Evolutionary conservation across 2,329 filamentous ascomycete genomes (phyloP).

Genomic region (Neophaeococcomyces aloes): DNA sequence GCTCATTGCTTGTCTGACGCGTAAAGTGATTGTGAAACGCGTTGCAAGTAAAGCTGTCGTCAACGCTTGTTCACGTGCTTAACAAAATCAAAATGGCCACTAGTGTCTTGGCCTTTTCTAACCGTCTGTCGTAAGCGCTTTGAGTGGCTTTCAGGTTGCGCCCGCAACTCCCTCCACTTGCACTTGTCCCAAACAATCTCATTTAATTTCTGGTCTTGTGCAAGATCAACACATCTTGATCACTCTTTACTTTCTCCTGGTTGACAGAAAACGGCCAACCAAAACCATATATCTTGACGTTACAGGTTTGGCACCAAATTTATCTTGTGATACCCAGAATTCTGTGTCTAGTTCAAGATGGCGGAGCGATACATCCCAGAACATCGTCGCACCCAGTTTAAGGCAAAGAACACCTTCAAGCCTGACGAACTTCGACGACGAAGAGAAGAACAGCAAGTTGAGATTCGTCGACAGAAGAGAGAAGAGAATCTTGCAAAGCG

Average conservation of each 20-base stretch:
- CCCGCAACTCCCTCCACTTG: conserved; percentile 7
- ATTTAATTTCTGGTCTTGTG: neutral
- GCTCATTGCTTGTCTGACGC: neutral
- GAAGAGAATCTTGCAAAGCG: conserved; percentile 98
- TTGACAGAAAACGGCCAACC: neutral
- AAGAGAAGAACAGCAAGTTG: conserved; percentile 97
- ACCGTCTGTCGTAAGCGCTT: neutral
- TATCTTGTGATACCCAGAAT: neutral
- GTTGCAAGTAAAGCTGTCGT: neutral
- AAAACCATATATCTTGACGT: neutral
- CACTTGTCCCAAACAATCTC: conserved; percentile 4
- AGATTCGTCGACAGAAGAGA: conserved; percentile 96
- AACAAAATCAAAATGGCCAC: neutral
- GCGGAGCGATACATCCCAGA: conserved; percentile 98
- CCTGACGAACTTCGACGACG: conserved; percentile 96
- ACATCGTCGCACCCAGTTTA: conserved; percentile 98
- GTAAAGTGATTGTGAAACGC: neutral
- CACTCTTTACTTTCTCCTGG: conserved; percentile 10
- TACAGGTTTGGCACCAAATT: neutral
- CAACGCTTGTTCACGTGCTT: conserved; percentile 1
- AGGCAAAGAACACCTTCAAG: conserved; percentile 99
- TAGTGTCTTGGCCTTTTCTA: conserved; percentile 3
- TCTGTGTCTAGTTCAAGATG: conserved; percentile 50
- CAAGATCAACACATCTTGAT: neutral
- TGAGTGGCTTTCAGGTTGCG: conserved; percentile 4